Evolutionary conservation across 495 filamentous ascomycete genomes (phyloP).

Genomic region (Bacidia rubella): DNA sequence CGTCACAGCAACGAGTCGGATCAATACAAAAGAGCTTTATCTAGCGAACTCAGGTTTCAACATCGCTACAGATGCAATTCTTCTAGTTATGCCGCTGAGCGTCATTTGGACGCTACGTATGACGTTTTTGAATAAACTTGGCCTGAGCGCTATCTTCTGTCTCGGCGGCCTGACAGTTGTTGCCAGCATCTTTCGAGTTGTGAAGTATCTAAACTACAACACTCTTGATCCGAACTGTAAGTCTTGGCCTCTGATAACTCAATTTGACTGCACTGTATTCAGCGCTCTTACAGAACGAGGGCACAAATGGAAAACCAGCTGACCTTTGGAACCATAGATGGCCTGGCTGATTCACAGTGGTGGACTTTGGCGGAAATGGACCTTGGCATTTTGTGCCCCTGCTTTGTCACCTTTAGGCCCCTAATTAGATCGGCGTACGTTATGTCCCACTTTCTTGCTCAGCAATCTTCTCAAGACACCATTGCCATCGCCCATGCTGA

Average conservation of each 20-base stretch:
- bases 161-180: conserved; percentile 18
- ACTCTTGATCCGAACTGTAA: neutral
- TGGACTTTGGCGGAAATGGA: neutral
- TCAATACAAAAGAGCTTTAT: conserved; percentile 12
- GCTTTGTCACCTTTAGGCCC: neutral
- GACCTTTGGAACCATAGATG: neutral
- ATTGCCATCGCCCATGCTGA: too few species aligned
- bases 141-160: conserved; percentile 25
- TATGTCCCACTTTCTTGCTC: too few species aligned
- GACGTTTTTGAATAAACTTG: conserved; percentile 22
- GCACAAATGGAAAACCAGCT: too few species aligned
- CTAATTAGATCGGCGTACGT: neutral
- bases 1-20: conserved; percentile 10
- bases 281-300: neutral
- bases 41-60: conserved; percentile 22
- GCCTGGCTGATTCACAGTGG: neutral
- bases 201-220: neutral
- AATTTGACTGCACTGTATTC: neutral
- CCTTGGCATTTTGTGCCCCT: neutral
- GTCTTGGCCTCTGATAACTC: neutral
- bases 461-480: too few species aligned
- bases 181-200: neutral
- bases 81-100: conserved; percentile 27
- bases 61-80: conserved; percentile 26
- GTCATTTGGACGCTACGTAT: conserved; percentile 24